A percentile compares a stretch with the other conserved stretches of the same genome.
Conservation (phyloP, 2,329 filamentous ascomycete species). For the Chrysoporthe austroafricana region DNA sequence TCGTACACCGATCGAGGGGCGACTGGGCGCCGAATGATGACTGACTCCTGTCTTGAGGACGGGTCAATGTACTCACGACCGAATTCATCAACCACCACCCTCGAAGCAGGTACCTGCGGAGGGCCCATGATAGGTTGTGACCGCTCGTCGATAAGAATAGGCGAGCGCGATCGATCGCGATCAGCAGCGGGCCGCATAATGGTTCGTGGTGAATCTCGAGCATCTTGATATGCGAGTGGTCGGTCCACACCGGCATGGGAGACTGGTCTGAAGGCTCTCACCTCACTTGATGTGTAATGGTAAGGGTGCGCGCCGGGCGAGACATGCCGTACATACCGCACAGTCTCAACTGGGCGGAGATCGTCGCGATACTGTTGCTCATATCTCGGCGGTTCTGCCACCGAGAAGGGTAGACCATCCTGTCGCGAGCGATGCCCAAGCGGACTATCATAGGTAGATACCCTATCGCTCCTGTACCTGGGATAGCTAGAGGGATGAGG, state of each 20-base stretch:
- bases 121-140: constrained; percentile 52
- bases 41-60: constrained; percentile 39
- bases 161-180: constrained; percentile 53
- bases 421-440: constrained; percentile 35
- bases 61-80: constrained; percentile 77
- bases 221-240: constrained; percentile 49
- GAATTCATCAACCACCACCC: constrained; percentile 80
- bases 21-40: constrained; percentile 55
- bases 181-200: constrained; percentile 54
- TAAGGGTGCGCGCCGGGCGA: constrained; percentile 43
- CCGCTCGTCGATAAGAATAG: constrained; percentile 47
- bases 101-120: constrained; percentile 58
- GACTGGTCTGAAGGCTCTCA: constrained; percentile 44
- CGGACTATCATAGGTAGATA: constrained; percentile 43
- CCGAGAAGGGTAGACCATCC: constrained; percentile 36
- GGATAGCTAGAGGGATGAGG: constrained; percentile 43
- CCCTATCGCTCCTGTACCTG: constrained; percentile 40
- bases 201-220: constrained; percentile 47
- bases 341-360: constrained; percentile 35
- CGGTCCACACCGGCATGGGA: constrained; percentile 49
- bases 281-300: constrained; percentile 44
- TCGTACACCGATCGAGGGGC: constrained; percentile 45
- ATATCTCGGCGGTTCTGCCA: constrained; percentile 34
- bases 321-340: constrained; percentile 43
- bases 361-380: constrained; percentile 41